A percentile compares a stretch with the other conserved stretches of the same genome.
These are phyloP conservation scores for Vigna nakashimae DNA, from an alignment of 306 rosid genomes.

Conservation along the genomic window DNA sequence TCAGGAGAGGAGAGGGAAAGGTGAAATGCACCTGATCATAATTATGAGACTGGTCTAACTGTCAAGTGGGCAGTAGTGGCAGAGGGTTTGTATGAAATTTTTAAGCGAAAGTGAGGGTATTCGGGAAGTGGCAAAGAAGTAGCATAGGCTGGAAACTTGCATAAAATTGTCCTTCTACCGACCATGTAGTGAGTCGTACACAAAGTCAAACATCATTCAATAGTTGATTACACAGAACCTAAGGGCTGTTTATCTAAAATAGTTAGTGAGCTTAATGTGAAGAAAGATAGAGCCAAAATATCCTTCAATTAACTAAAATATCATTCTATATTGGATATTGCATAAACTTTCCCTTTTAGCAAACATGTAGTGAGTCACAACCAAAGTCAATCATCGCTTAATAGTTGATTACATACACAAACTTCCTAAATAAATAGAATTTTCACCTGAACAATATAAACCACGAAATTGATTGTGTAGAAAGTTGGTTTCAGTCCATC, in stretches of 20 bases:
- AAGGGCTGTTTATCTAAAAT: no score
- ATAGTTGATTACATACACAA: slow-evolving; percentile 43
- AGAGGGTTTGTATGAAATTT: background rate
- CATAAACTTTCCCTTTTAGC: slow-evolving; percentile 60
- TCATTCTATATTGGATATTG: slow-evolving; percentile 45
- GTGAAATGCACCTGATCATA: background rate
- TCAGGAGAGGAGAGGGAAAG: background rate
- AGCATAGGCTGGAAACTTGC: slow-evolving; percentile 13
- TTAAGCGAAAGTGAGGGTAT: background rate
- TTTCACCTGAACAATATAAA: slow-evolving; percentile 91
- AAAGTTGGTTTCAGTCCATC: slow-evolving; percentile 95
- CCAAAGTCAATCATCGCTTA: slow-evolving; percentile 62
- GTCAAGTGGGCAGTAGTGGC: background rate
- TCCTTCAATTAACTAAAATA: slow-evolving; percentile 13
- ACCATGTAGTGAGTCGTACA: slow-evolving; percentile 55
- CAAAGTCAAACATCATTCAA: slow-evolving; percentile 60
- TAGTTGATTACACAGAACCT: slow-evolving; percentile 37
- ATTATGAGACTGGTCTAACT: background rate
- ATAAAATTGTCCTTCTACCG: slow-evolving; percentile 63
- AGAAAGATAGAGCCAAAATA: no score
- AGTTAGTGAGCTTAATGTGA: no score
- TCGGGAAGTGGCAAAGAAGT: background rate
- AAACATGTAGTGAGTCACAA: slow-evolving; percentile 56
- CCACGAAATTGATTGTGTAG: slow-evolving; percentile 70
- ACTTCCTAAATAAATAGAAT: slow-evolving; percentile 38